Percentiles rank a stretch among this genome's conserved stretches.
Evolutionary conservation across 2,329 filamentous ascomycete species (phyloP).

Genomic region (Fusarium succisae): DNA sequence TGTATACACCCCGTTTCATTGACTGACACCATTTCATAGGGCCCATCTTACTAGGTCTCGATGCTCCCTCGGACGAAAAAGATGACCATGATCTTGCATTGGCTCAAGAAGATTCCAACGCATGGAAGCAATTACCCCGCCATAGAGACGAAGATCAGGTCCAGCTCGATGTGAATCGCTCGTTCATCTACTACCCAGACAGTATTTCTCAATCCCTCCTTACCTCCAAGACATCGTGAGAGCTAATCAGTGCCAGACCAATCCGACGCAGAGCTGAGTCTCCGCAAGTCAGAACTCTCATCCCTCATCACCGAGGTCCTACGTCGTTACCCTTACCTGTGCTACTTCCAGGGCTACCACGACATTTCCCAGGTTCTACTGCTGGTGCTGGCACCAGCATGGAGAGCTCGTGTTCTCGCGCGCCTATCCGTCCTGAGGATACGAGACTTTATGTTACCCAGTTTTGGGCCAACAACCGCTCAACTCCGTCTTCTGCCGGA

Average conservation of each 20-base stretch:
- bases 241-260: conserved; percentile 60
- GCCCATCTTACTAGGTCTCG: conserved; percentile 66
- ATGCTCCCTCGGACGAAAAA: conserved; percentile 21
- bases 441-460: conserved; percentile 96
- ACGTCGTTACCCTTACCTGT: conserved; percentile 81
- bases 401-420: conserved; percentile 71
- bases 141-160: conserved; percentile 94
- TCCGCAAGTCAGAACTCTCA: conserved; percentile 80
- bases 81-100: conserved; percentile 17
- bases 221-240: background rate
- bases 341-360: conserved; percentile 98
- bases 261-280: conserved; percentile 72
- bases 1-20: conserved; percentile 1
- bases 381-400: conserved; percentile 76
- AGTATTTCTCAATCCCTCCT: conserved; percentile 57
- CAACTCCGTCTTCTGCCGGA: conserved; percentile 90
- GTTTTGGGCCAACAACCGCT: conserved; percentile 78
- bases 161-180: conserved; percentile 88
- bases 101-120: conserved; percentile 27
- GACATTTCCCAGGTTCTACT: conserved; percentile 97
- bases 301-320: conserved; percentile 83
- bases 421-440: conserved; percentile 91
- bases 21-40: conserved; percentile 54
- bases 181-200: conserved; percentile 96
- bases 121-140: conserved; percentile 72